Evolutionary conservation across 2,329 filamentous ascomycete genomes (phyloP), one percentile per base, ranked within the genome.

Genomic region (Amphichorda felina): DNA sequence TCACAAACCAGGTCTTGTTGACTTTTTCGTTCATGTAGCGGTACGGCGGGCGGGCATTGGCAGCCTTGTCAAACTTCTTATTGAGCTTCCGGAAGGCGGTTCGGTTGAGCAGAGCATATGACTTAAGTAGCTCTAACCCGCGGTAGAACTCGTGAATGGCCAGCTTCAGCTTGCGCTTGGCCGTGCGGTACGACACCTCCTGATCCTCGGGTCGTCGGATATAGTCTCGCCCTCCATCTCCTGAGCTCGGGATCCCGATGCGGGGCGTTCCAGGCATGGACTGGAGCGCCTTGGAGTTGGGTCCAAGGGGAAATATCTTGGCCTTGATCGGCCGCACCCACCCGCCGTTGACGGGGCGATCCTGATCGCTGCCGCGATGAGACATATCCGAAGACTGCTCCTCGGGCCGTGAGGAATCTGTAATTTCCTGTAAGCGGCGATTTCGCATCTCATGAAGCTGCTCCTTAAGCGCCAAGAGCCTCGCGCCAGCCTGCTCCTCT

Each of bases 81-180:
- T 94, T 95, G 52, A 98, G 86, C 57, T 98, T 98, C 22, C 88
- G 79, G 51, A 96, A 96, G 0, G 87, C 91, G 1, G 86, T 94
- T 33, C 86, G 75, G 55, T 98, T 98, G 11, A 95, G 67, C 16
- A 94, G 63, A 2, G 87, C 81, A 49, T 94, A 98, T 0, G 85
- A 83, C 60, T 95, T 96, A 40, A 98, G 69, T 31, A 96, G 64
- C 53, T 98, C 91, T 11, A 98, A 68, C 1, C 84, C 82, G 15
- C 89, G 80, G 54, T 98, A 96, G 54, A 87, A 94, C 54, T 96
- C 91, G 49, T 94, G 83, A 34, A 96, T 59, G 0, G 91, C 91
- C 33, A 85, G 63, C 57, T 96, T 96, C 38, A 98, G 68, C 60
- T 95, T 94, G 40, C 82, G 72, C 60, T 94, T 96, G 2, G 91